Base-by-base conservation (phyloP, 2,329 filamentous ascomycete genomes). In the Cladosporium cucumerinum region DNA sequence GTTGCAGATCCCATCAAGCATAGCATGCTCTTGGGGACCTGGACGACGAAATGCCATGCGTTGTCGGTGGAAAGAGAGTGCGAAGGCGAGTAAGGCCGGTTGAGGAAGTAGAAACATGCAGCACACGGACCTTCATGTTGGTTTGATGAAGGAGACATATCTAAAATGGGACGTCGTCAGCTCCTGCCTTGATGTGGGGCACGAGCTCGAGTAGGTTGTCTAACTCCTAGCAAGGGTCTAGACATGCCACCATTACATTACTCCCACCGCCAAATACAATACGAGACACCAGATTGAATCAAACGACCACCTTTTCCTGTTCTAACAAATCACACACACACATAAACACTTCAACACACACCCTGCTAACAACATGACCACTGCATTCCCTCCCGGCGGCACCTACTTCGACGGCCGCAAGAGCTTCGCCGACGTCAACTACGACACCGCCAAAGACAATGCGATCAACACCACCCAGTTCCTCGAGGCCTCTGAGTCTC, bases 341-440 rank as follows among this genome's bases (percentile, higher is more conserved):
- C 18, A 46, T 4, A 46, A 11, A 46, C n/a, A 21, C n/a, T 2
- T 21, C 6, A 21, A 8, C 51, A 68, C 32, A 54, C 69, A 69
- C 66, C 59, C 69, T 57, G 67, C 66, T 36, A 69, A 67, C 43
- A 69, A 67, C 43, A 64, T 61, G 58, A 69, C 69, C 49, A 49
- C 61, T 49, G 66, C 72, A 21, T 77, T 73, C 66, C 87, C 89
- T 64, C 79, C 86, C 57, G 89, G 87, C 70, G 85, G 86, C 73
- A 97, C 93, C 73, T 93, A 93, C 82, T 89, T 98, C 80, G 88
- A 96, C 77, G 91, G 88, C 72, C 85, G 96, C 79, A 90, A 91
- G 82, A 94, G 90, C 73, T 99, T 97, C 82, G 84, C 85, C 69
- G 87, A 94, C 72, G 94, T 98, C 63, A 88, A 91, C 16, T 79